Evolutionary conservation across 495 filamentous ascomycete genomes (phyloP), one percentile per base, ranked within the genome.

Genomic region (Penicillium paxilli): DNA sequence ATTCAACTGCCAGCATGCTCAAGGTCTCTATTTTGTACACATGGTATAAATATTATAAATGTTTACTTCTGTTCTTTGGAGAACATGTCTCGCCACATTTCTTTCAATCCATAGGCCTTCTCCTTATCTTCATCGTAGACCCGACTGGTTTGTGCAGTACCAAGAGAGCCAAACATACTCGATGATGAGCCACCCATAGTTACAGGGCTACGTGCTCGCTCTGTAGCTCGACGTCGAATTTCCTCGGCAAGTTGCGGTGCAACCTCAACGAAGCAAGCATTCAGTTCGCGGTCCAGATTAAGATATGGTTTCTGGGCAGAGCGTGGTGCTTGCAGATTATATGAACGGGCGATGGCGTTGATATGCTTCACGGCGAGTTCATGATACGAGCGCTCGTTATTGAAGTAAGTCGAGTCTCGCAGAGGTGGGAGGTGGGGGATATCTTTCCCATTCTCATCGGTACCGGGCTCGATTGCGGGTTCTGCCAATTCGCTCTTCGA

Each of bases 301-400:
- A 91, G 89, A 61, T 98, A 98, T 1, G 94, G 90, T 71, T 98
- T 98, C 67, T 93, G 94, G 11, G 92, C 93, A 0, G 96, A 81
- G 25, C 88, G 84, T 0, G 94, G 94, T 0, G 94, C 94, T 83
- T 94, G 90, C 1, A 98, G 83, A 56, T 98, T 98, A 75, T 98
- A 98, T 6, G 89, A 88, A 17, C 94, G 84, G 12, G 92, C 87
- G 16, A 93, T 78, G 23, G 66, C 65, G 69, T 98, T 98, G 49
- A 98, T 80, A 44, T 88, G 82, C 46, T 81, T 80, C 63, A 98
- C 84, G 28, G 90, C 81, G 5, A 96, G 84, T 47, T 82, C 81
- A 66, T 88, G 87, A 73, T 93, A 98, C 5, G 87, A 76, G 12
- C 74, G 70, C 64, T 98, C 92, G 24, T 84, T 83, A 2, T 76